Percentiles rank a stretch among this genome's conserved stretches.
These are phyloP conservation scores for Vitis hybrid DNA, from an alignment of 177 flowering plant species.

Conservation along the genomic window DNA sequence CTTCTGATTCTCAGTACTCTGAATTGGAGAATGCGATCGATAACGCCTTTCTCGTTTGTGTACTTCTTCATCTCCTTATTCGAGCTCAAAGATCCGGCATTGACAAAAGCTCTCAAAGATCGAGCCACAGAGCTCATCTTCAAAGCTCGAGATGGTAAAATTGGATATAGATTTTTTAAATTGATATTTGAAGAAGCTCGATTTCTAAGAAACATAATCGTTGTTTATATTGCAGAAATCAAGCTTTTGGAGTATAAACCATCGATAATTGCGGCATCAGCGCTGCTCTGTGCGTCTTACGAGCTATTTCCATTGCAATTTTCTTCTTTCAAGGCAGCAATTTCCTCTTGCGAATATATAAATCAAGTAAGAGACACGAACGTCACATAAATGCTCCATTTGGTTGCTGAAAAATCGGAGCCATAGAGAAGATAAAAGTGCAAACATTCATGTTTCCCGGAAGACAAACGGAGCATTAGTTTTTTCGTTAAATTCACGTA, in stretches of 20 bases:
- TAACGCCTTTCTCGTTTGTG: slow-evolving; percentile 42
- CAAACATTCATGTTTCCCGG: neutral
- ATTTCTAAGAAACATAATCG: neutral
- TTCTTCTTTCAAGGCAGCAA: slow-evolving; percentile 15
- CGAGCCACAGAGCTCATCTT: slow-evolving; percentile 31
- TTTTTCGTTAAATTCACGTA: neutral
- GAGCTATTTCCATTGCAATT: slow-evolving; percentile 32
- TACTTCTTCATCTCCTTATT: slow-evolving; percentile 29
- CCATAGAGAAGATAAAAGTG: neutral
- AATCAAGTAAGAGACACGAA: slow-evolving; percentile 21
- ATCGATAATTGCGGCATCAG: slow-evolving; percentile 42
- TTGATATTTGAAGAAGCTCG: neutral
- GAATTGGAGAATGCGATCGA: slow-evolving; percentile 46
- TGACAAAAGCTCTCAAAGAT: slow-evolving; percentile 28
- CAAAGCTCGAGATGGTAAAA: slow-evolving; percentile 27
- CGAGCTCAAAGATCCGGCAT: slow-evolving; percentile 22
- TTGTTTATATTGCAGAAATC: slow-evolving; percentile 23
- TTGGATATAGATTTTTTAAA: neutral
- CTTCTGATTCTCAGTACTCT: slow-evolving; percentile 55
- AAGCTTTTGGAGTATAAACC: slow-evolving; percentile 38
- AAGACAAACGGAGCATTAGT: neutral
- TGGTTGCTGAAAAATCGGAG: neutral
- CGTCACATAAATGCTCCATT: neutral
- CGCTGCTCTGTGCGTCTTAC: slow-evolving; percentile 26
- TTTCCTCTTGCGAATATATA: slow-evolving; percentile 26